Base-by-base conservation (phyloP, 2,329 filamentous ascomycete species). In the Blumeriella jaapii region DNA sequence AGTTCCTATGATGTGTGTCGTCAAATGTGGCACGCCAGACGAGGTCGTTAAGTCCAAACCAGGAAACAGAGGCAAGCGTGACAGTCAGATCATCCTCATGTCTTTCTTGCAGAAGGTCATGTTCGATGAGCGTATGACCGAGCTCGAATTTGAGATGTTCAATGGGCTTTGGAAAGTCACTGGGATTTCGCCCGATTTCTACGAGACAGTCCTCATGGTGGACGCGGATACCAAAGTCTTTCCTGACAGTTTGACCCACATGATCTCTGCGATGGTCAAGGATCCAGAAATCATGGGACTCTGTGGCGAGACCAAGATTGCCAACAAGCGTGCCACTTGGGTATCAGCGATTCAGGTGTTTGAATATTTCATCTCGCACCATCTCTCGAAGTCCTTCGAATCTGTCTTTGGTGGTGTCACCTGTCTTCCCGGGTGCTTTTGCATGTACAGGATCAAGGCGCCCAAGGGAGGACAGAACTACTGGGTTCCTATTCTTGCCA, bases 61-160 rank as follows among this genome's bases (percentile, higher is more conserved):
- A 9, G 91, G 91, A 51, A 98, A 98, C 62, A 77, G 91, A 62
- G 93, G 91, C 61, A 98, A 98, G 69, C 84, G 91, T 57, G 91
- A 98, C 69, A 94, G 85, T 65, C 91, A 98, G 60, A 95, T 98
- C 55, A 91, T 98, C 50, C 71, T 98, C 48, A 98, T 98, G 91
- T 95, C 87, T 4, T 98, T 98, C 70, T 65, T 98, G 49, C 91
- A 98, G 58, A 98, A 98, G 65, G 91, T 98, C 55, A 98, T 98
- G 91, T 98, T 98, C 53, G 91, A 98, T 58, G 93, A 98, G 63
- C 82, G 91, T 43, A 98, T 98, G 91, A 98, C 93, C 12, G 89
- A 98, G 60, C 78, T 98, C 34, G 91, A 98, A 59, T 98, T 86
- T 55, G 91, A 98, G 57, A 96, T 98, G 83, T 98, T 98, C 68